A percentile compares a stretch with the other conserved stretches of the same genome.
phyloP scores from a whole-genome alignment of 208 protist species.

The Sergeia podlipaevii region DNA sequence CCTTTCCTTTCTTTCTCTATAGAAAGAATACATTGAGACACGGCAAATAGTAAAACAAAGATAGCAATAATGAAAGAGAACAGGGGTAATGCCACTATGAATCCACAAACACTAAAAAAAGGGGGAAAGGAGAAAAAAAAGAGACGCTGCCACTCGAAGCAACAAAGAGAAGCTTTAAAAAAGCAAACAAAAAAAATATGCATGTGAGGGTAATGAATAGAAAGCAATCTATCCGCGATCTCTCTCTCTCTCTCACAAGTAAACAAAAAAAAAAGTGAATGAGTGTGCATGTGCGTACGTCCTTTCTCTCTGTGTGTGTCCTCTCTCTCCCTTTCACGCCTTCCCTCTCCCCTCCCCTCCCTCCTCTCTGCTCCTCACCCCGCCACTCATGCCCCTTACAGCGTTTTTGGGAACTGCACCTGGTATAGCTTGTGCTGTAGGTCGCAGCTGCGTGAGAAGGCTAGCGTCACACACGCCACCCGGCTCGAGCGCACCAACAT shows the following conservation, averaged over 20 bases:
- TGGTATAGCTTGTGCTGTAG: slow-evolving; percentile 88
- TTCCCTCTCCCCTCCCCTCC: background rate
- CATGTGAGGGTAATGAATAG: too few relatives aligned
- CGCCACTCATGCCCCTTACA: slow-evolving; percentile 7
- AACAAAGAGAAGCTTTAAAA: background rate
- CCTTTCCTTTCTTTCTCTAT: too few relatives aligned
- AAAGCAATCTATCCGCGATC: too few relatives aligned
- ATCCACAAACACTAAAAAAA: background rate
- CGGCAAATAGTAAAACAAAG: slow-evolving; percentile 5
- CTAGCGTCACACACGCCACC: slow-evolving; percentile 73
- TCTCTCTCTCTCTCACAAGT: too few relatives aligned
- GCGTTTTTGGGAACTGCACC: slow-evolving; percentile 85
- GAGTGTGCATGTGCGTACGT: too few relatives aligned
- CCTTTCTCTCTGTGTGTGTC: too few relatives aligned
- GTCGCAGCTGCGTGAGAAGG: slow-evolving; percentile 86
- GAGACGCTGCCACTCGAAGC: background rate
- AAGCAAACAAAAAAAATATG: background rate
- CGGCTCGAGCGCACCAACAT: slow-evolving; percentile 84
- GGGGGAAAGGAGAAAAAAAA: background rate
- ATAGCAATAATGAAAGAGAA: too few relatives aligned
- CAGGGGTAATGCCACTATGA: too few relatives aligned
- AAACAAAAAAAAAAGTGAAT: slow-evolving; percentile 1
- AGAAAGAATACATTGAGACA: too few relatives aligned
- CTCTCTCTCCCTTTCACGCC: background rate
- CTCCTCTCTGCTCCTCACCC: background rate